Base-by-base conservation (phyloP, 768 basidiomycete species). In the Cyclocybe aegerita region DNA sequence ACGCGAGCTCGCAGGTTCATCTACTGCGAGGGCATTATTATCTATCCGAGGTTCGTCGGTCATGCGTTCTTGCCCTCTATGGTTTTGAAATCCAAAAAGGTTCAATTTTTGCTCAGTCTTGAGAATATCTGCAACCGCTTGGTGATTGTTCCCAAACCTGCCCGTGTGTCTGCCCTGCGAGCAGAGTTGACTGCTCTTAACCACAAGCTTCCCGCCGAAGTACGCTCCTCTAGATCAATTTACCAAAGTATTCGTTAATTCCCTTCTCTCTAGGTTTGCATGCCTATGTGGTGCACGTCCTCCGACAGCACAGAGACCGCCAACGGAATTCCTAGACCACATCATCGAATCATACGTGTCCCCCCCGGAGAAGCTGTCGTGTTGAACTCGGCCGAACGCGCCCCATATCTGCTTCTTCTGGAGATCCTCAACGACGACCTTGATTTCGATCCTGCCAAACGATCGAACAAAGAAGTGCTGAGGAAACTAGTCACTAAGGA, bases 331-430 rank as follows among this genome's bases (percentile, higher is more conserved):
- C 74, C 79, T 5, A 74, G 82, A 60, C 83, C 89, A 4, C 96
- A 98, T 65, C 94, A 98, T 65, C 87, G 93, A 38, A 92, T 99
- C 45, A 94, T 98, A 44, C 86, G 97, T 56, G 96, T 99, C 62
- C 95, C 96, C 9, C 96, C 97, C 2, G 93, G 95, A 10, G 97
- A 99, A 73, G 90, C 92, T 49, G 97, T 98, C 39, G 97, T 98
- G 8, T 79, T 99, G 23, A 99, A 99, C 65, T 98, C 96, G 14
- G 97, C 97, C 3, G 95, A 99, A 68, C 82, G 90, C 33, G 94
- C 93, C 0, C 97, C 97, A 4, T 99, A 91, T 65, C 77, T 99
- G 14, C 80, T 99, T 16, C 78, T 95, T 53, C 82, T 98, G 50
- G 97, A 99, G 68, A 87, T 98, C 39, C 76, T 98, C 30, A 81